These are phyloP conservation scores for Auriscalpium vulgare DNA, from an alignment of 768 basidiomycete species.

Conservation along the genomic window DNA sequence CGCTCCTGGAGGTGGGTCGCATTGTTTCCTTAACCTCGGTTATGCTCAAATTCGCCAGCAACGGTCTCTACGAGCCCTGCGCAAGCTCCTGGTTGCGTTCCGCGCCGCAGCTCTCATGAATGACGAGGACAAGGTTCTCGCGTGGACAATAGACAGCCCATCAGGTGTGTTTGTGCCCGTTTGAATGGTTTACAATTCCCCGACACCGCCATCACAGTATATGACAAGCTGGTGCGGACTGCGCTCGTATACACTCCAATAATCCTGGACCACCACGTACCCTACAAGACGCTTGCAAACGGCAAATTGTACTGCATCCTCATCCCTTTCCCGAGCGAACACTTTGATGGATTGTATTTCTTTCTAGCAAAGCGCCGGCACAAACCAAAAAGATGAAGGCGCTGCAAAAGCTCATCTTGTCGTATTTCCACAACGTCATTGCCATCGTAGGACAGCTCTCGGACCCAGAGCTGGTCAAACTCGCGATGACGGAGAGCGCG, in stretches of 20 bases:
- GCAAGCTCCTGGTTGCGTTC: slow-evolving; percentile 85
- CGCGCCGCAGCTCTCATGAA: slow-evolving; percentile 87
- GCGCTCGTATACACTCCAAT: slow-evolving; percentile 87
- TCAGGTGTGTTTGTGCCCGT: slow-evolving; percentile 39
- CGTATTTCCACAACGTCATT: slow-evolving; percentile 83
- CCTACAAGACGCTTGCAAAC: slow-evolving; percentile 72
- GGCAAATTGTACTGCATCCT: slow-evolving; percentile 71
- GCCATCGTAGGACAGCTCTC: slow-evolving; percentile 72
- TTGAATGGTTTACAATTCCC: not conserved
- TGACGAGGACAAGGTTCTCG: slow-evolving; percentile 70
- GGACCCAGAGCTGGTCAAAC: slow-evolving; percentile 52
- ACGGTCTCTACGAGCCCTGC: slow-evolving; percentile 74
- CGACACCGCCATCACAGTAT: slow-evolving; percentile 47
- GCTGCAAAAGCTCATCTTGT: slow-evolving; percentile 79
- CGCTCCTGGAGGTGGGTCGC: slow-evolving; percentile 64
- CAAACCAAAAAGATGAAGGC: slow-evolving; percentile 77
- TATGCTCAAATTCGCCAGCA: slow-evolving; percentile 38
- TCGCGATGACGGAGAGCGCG: slow-evolving; percentile 76
- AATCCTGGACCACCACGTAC: slow-evolving; percentile 78
- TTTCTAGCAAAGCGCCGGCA: slow-evolving; percentile 69
- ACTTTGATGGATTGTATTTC: not conserved
- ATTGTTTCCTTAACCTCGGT: no score
- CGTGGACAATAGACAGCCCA: slow-evolving; percentile 82
- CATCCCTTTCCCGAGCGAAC: not conserved
- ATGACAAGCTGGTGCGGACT: slow-evolving; percentile 85